Conservation (phyloP, 2,329 filamentous ascomycete genomes). For the Cytospora mali region DNA sequence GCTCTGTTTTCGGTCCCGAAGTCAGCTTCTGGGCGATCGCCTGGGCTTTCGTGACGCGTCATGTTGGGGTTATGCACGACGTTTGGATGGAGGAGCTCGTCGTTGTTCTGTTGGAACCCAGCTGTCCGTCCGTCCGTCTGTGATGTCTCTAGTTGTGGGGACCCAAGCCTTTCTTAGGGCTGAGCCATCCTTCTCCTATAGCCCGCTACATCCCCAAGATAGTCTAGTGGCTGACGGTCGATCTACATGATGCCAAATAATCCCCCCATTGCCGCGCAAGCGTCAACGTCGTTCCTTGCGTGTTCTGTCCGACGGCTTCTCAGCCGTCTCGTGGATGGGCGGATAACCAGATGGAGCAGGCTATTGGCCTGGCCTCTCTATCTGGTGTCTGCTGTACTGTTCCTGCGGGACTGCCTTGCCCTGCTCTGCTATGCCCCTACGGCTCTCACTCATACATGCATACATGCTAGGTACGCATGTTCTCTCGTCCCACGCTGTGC, state of each 20-base stretch:
- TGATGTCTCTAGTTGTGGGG: too few relatives aligned
- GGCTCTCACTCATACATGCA: background rate
- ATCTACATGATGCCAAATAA: background rate
- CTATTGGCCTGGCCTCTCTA: background rate
- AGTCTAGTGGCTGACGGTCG: constrained; percentile 12
- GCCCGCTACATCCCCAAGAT: background rate
- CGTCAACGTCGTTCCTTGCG: background rate
- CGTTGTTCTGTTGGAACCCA: too few relatives aligned
- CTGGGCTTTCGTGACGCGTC: background rate
- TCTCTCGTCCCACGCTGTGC: background rate
- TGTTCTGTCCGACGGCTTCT: constrained; percentile 5
- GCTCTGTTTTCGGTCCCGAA: constrained; percentile 21
- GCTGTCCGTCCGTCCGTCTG: too few relatives aligned
- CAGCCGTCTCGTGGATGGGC: background rate
- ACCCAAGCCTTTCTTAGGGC: background rate
- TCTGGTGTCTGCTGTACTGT: background rate
- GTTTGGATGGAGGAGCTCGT: background rate
- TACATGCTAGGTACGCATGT: too few relatives aligned
- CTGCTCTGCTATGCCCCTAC: background rate
- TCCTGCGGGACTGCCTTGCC: background rate
- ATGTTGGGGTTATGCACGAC: background rate
- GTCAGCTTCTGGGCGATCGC: background rate
- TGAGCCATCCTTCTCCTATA: background rate
- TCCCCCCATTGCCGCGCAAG: constrained; percentile 13
- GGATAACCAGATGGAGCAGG: background rate